Percentiles rank a stretch among this genome's conserved stretches.
Evolutionary conservation across 176 grass and related monocot genomes (phyloP).

Genomic region (Poa annua): DNA sequence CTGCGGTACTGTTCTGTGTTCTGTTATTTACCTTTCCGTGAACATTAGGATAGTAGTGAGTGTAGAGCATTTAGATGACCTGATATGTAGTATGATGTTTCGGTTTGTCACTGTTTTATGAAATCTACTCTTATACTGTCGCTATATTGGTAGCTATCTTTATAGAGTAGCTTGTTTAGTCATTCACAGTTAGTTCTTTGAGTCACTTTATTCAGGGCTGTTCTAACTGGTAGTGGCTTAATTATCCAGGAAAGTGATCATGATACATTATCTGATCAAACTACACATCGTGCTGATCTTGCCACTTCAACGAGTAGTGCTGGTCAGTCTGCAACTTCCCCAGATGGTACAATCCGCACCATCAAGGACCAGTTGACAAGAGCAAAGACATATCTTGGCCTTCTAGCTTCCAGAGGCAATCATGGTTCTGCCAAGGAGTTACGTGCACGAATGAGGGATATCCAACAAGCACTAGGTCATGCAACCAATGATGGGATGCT

Average conservation of each 20-base stretch:
- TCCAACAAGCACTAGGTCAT: conserved; percentile 64
- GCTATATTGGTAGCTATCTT: background rate
- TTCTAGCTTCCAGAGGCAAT: conserved; percentile 71
- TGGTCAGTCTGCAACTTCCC: conserved; percentile 30
- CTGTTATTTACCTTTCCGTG: background rate
- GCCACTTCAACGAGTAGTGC: conserved; percentile 25
- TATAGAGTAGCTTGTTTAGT: conserved; percentile 13
- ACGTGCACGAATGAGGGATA: conserved; percentile 64
- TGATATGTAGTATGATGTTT: background rate
- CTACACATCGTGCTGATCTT: conserved; percentile 28
- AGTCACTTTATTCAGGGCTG: background rate
- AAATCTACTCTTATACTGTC: background rate
- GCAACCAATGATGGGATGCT: conserved; percentile 61
- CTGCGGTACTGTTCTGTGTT: background rate
- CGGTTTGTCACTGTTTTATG: background rate
- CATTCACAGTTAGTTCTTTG: background rate
- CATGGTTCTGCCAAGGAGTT: conserved; percentile 72
- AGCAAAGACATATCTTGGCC: conserved; percentile 69
- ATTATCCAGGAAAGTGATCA: conserved; percentile 50
- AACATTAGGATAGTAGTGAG: background rate
- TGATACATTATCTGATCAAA: conserved; percentile 44
- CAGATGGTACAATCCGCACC: conserved; percentile 56
- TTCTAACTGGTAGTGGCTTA: conserved; percentile 34
- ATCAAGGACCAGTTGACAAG: conserved; percentile 80
- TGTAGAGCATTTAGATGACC: background rate